These are phyloP conservation scores for Turnera subulata DNA, from an alignment of 345 rosid genomes.

Conservation along the genomic window DNA sequence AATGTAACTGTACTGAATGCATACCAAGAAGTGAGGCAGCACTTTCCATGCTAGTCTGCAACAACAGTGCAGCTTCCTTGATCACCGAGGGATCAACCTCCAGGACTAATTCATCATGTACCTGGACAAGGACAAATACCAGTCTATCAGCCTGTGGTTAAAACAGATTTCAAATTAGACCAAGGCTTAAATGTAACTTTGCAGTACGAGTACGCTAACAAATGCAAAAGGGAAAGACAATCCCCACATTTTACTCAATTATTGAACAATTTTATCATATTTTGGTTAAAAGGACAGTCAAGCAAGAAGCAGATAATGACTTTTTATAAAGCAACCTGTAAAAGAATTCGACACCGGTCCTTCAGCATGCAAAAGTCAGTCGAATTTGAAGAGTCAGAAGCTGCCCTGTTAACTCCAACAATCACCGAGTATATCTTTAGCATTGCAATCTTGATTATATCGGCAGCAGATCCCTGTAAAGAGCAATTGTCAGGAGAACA, in stretches of 20 bases:
- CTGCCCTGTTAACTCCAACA: slow-evolving; percentile 37
- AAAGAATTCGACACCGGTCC: slow-evolving; percentile 72
- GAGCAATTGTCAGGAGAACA: slow-evolving; percentile 20
- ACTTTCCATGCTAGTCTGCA: slow-evolving; percentile 72
- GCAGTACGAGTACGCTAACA: neutral
- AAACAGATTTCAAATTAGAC: too few species aligned
- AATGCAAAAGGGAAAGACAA: neutral
- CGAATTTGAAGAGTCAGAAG: slow-evolving; percentile 35
- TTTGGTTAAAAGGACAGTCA: too few species aligned
- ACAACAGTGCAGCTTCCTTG: slow-evolving; percentile 69
- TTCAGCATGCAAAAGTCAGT: slow-evolving; percentile 59
- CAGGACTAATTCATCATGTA: slow-evolving; percentile 88
- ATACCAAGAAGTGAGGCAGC: slow-evolving; percentile 72
- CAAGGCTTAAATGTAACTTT: too few species aligned
- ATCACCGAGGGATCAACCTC: slow-evolving; percentile 71
- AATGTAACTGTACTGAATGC: slow-evolving; percentile 3
- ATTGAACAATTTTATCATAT: neutral
- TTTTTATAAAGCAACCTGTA: slow-evolving; percentile 54
- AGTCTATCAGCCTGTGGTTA: too few species aligned
- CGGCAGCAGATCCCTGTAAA: slow-evolving; percentile 93
- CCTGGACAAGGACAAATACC: slow-evolving; percentile 32
- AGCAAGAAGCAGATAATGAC: neutral
- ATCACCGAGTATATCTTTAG: slow-evolving; percentile 60
- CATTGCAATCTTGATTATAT: slow-evolving; percentile 94
- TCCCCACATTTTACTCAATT: neutral